Evolutionary conservation across 495 filamentous ascomycete genomes (phyloP).

Genomic region (Podospora australis): DNA sequence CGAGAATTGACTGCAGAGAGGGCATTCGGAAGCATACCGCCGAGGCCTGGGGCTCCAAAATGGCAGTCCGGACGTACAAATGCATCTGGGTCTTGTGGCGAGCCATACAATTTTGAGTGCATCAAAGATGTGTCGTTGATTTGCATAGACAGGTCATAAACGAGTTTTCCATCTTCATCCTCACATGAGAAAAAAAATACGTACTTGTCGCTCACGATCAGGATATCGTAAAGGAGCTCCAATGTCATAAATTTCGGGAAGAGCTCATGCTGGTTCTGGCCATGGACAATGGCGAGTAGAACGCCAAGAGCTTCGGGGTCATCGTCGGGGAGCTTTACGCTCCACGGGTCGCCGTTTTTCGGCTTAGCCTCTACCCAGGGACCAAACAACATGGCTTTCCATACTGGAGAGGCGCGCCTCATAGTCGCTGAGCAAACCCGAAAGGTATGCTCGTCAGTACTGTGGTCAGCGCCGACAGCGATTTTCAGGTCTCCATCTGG

Average conservation of each 20-base stretch:
- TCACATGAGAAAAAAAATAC: no score
- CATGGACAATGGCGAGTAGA: neutral
- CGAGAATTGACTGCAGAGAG: no score
- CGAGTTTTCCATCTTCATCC: no score
- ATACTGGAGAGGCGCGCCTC: conserved; percentile 22
- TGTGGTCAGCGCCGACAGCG: neutral
- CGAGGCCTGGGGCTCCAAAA: no score
- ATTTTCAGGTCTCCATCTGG: conserved; percentile 5
- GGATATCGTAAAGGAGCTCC: neutral
- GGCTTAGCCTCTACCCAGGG: conserved; percentile 23
- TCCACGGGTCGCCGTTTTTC: conserved; percentile 11
- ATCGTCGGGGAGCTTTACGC: conserved; percentile 26
- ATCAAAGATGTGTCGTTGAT: no score
- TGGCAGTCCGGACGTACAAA: no score
- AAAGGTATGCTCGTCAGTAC: conserved; percentile 4
- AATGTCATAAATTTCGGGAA: neutral
- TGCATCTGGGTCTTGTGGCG: no score
- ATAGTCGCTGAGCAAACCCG: conserved; percentile 19
- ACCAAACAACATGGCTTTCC: conserved; percentile 25
- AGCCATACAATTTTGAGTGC: no score
- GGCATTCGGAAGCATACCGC: no score
- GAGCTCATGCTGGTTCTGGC: neutral
- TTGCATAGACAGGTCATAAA: no score
- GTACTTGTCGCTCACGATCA: neutral
- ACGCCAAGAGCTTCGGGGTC: conserved; percentile 4